A percentile compares a stretch with the other conserved stretches of the same genome.
These are phyloP conservation scores for Talaromyces nanjingensis DNA, from an alignment of 495 filamentous ascomycete species.

Conservation along the genomic window DNA sequence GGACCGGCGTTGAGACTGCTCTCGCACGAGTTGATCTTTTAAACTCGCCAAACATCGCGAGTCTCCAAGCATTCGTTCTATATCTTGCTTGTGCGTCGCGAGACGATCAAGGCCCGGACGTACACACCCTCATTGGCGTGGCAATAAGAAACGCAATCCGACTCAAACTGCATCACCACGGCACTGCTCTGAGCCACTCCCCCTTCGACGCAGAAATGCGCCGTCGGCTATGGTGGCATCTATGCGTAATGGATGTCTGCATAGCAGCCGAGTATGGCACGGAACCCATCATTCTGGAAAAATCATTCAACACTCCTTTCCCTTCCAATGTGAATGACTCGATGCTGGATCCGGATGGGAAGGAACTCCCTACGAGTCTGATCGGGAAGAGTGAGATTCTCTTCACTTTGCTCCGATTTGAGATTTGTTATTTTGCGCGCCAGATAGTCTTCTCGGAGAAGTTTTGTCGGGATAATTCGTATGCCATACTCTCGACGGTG, in stretches of 20 bases:
- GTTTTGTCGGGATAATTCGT: background rate
- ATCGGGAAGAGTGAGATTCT: background rate
- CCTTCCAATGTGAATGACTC: background rate
- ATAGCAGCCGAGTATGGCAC: background rate
- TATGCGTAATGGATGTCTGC: background rate
- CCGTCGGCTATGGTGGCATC: conserved; percentile 65
- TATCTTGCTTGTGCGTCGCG: background rate
- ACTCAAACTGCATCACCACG: background rate
- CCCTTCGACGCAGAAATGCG: conserved; percentile 70
- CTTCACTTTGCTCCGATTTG: background rate
- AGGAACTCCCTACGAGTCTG: background rate
- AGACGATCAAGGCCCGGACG: background rate
- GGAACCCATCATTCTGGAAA: background rate
- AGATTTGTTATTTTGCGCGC: background rate
- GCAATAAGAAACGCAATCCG: background rate
- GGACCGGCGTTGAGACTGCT: background rate
- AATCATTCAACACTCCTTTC: background rate
- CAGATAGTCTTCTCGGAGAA: background rate
- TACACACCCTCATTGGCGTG: background rate
- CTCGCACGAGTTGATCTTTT: background rate
- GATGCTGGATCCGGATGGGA: background rate
- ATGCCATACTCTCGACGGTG: background rate
- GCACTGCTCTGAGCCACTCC: background rate
- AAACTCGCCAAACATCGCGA: background rate
- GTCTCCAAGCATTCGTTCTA: background rate